Evolutionary conservation across 352 stramenopile genomes (phyloP).

Genomic region (Phytophthora litchii): DNA sequence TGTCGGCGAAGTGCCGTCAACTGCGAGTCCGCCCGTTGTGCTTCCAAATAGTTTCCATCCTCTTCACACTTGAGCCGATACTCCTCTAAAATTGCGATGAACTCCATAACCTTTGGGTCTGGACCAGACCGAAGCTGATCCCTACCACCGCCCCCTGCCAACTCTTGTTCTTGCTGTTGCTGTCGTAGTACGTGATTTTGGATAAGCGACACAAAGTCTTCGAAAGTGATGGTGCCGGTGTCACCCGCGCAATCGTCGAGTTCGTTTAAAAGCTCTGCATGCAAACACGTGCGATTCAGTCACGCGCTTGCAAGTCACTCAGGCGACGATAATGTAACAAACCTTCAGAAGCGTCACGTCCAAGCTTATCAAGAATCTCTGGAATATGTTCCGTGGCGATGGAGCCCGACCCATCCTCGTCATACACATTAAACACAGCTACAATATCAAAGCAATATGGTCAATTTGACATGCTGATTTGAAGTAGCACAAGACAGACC

Average conservation of each 20-base stretch:
- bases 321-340: not conserved
- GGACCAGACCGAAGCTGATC: constrained; percentile 64
- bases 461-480: not conserved
- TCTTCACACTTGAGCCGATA: constrained; percentile 95
- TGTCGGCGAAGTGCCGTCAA: constrained; percentile 89
- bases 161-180: constrained; percentile 47
- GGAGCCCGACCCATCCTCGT: constrained; percentile 58
- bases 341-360: constrained; percentile 75
- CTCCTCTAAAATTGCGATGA: constrained; percentile 93
- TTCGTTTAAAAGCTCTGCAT: constrained; percentile 69
- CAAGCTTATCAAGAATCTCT: constrained; percentile 77
- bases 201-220: constrained; percentile 71
- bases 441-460: constrained; percentile 4
- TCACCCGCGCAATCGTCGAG: constrained; percentile 65
- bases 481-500: constrained; percentile 36
- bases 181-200: constrained; percentile 40
- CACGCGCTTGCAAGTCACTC: not conserved
- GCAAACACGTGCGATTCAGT: not conserved
- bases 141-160: constrained; percentile 34
- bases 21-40: constrained; percentile 88
- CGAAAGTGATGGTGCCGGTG: constrained; percentile 59
- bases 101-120: constrained; percentile 93
- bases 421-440: constrained; percentile 86
- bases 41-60: constrained; percentile 94
- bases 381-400: constrained; percentile 76